A percentile compares a stretch with the other conserved stretches of the same genome.
Evolutionary conservation across 73 alveolate species (phyloP).

Genomic region (Tetrahymena malaccensis): DNA sequence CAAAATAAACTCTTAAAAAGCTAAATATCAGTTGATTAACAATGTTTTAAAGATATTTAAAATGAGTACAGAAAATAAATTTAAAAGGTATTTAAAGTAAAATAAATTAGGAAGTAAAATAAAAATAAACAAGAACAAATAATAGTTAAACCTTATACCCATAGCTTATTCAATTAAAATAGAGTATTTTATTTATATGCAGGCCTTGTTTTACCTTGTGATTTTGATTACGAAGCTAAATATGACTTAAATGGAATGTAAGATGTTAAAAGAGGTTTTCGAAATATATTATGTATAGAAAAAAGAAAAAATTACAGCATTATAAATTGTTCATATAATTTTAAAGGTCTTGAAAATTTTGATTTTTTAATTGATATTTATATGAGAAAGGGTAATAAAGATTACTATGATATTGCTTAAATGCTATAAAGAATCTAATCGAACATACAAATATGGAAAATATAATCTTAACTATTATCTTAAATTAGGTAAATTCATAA

Average conservation of each 20-base stretch:
- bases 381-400: not conserved
- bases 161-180: no score
- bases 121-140: no score
- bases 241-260: not conserved
- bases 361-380: not conserved
- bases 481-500: not conserved
- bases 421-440: not conserved
- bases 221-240: not conserved
- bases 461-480: not conserved
- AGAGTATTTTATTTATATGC: not conserved
- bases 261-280: not conserved
- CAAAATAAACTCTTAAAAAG: no score
- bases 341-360: not conserved
- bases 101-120: not conserved
- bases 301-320: not conserved
- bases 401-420: not conserved
- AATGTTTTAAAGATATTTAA: no score
- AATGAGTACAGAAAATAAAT: no score
- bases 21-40: not conserved
- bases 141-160: not conserved
- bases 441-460: not conserved
- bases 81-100: no score
- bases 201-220: not conserved
- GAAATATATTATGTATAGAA: not conserved
- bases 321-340: not conserved